Base-by-base conservation (phyloP, 352 stramenopile genomes). In the Phytophthora pluvialis region DNA sequence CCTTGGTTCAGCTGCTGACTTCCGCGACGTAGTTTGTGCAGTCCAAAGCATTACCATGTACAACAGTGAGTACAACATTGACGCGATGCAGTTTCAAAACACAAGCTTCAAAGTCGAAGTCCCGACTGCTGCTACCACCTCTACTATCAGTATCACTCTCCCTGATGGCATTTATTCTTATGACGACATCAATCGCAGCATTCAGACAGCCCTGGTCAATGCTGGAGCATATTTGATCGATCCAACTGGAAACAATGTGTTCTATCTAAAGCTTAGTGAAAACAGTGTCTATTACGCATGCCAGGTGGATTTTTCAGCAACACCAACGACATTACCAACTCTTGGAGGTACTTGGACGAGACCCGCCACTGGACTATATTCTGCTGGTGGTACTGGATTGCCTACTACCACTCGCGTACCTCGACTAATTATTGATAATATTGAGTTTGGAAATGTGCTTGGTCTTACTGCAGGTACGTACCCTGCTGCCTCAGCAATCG, bases 371-470 rank as follows among this genome's bases (percentile, higher is more conserved):
- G 62, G 62, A 0, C n/a, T 60, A 15, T 70, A 70, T 6, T 60
- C 45, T 1, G 3, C 38, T 25, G 62, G 54, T 4, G 62, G 62
- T n/a, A 50, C 48, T 43, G 62, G 62, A 1, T 21, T 65, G 5
- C 55, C 55, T 3, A 61, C 54, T 18, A 61, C 56, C 0, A 54
- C 63, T 9, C 55, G 55, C 15, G 63, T 65, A 2, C 63, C 48
- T 21, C 63, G 63, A 13, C 2, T 71, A 0, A 66, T 66, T 9
- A 71, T 71, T 5, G 49, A 71, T 39, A 71, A 66, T 47, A n/a
- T n/a, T 35, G 21, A 11, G 0, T 71, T 71, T 52, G 63, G 63
- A 32, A 61, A 56, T 26, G 56, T 71, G 7, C 2, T 65, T 18
- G 63, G 55, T 0, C 26, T 71, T 1, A 61, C 40, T 18, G 4